Evolutionary conservation across 2,329 filamentous ascomycete genomes (phyloP).

Genomic region (Diaporthe amygdali): DNA sequence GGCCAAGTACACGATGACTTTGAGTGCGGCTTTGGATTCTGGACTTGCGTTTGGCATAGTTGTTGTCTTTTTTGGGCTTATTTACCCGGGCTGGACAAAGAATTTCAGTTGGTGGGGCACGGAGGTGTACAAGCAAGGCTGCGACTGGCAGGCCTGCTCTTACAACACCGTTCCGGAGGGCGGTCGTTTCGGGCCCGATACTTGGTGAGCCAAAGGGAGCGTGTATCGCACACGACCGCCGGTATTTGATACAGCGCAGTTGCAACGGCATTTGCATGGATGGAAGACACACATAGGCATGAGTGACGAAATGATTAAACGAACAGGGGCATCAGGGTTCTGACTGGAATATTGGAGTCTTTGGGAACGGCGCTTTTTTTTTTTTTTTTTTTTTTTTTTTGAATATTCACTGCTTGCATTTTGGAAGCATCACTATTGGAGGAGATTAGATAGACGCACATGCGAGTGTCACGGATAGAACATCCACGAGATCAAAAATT

Average conservation of each 20-base stretch:
- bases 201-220: constrained; percentile 49
- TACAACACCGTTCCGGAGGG: constrained; percentile 70
- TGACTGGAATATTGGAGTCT: background rate
- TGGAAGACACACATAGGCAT: background rate
- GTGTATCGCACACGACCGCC: background rate
- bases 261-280: background rate
- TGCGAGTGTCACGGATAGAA: background rate
- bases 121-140: constrained; percentile 82
- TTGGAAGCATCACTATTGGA: background rate
- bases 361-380: background rate
- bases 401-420: background rate
- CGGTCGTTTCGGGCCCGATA: constrained; percentile 68
- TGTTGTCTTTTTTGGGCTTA: constrained; percentile 83
- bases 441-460: constrained; percentile 2
- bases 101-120: constrained; percentile 88
- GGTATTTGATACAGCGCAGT: background rate
- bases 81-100: constrained; percentile 79
- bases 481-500: background rate
- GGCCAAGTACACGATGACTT: constrained; percentile 90
- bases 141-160: constrained; percentile 82
- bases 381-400: background rate
- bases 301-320: constrained; percentile 14
- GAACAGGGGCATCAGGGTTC: background rate
- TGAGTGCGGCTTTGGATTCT: constrained; percentile 82
- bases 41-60: constrained; percentile 83